Evolutionary conservation across 371 early-diverging fungal genomes (phyloP), one percentile per base, ranked within the genome.

Genomic region (Mortierella sp.): DNA sequence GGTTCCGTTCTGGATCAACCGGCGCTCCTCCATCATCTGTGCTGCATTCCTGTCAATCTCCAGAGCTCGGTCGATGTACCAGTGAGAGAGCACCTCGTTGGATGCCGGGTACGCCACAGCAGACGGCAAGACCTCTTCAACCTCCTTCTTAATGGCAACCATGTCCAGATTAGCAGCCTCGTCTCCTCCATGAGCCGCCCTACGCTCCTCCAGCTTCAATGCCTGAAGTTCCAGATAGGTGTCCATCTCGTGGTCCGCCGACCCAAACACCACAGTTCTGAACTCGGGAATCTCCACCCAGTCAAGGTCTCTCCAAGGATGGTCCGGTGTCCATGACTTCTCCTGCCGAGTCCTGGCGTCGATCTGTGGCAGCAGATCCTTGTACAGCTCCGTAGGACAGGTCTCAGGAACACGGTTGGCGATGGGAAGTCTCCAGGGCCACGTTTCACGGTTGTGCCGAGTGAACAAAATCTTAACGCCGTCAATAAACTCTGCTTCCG

Each of bases 361-460:
- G 40, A 88, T 64, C 37, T 72, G 68, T 9, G 91, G 90, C 52
- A 91, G 53, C 14, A 90, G 66, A n/a, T 85, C 81, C 74, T 85
- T 87, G 71, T 92, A 92, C 2, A 66, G 48, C 22, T 79, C 87
- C 10, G 88, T 88, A 40, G 88, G 88, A 5, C 88, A 85, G 2
- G 91, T 90, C 74, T 91, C 92, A 2, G 95, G 95, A 1, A 96
- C 87, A 53, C 91, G 89, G 10, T 89, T 86, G 10, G 94, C 77
- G 66, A 95, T 92, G 10, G 87, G 86, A 10, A 93, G 74, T 40
- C 95, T 88, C 73, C 91, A 92, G 4, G 92, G 92, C 47, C 90
- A 74, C 0, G 92, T 75, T 47, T 90, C 88, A 2, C 78, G 64
- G 2, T 90, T 89, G 69, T 94, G 94, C 4, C 92, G 90, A 64